Evolutionary conservation across 1,139 yeast species (phyloP), one percentile per base, ranked within the genome.

Genomic region (Magnusiomyces magnusii): DNA sequence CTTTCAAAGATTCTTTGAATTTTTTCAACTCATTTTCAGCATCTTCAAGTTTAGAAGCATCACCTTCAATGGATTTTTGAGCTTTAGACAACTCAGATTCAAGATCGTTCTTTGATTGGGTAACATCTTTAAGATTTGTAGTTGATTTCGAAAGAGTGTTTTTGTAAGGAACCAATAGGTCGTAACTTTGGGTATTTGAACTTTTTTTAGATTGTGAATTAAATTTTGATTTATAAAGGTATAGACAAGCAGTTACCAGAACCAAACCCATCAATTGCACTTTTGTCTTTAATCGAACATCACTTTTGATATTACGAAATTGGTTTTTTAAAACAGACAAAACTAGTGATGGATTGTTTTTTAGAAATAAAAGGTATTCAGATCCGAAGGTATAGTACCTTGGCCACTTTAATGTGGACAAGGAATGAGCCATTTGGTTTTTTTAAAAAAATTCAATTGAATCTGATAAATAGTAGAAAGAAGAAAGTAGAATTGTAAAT

Each of bases 51-150:
- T n/a, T n/a, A n/a, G n/a, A n/a, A n/a, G n/a, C n/a, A n/a, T n/a
- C n/a, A n/a, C n/a, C n/a, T n/a, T n/a, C n/a, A n/a, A n/a, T n/a
- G n/a, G 53, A 64, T 65, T 65, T 61, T 69, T 66, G 76, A 58
- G 54, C 42, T 78, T 58, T 76, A 78, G 55, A 77, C 72, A 57
- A 73, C 68, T 79, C 80, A 65, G 84, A 80, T 68, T 85, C 85
- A 53, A 82, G 70, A 60, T 85, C 78, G 68, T 83, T 80, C 69
- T 86, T 90, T 3, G 87, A 86, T 58, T 88, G 91, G 68, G 82
- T 87, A 62, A 75, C 69, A 64, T 80, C 80, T 2, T 87, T 82
- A 49, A 82, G 82, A n/a, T 83, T 80, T 19, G 86, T 79, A 19
- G 78, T 78, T 47, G 86, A 80, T 51, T 82, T 72, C 24, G 80